Evolutionary conservation across 2,329 filamentous ascomycete genomes (phyloP), one percentile per base, ranked within the genome.

Genomic region (Arachnopeziza araneosa): DNA sequence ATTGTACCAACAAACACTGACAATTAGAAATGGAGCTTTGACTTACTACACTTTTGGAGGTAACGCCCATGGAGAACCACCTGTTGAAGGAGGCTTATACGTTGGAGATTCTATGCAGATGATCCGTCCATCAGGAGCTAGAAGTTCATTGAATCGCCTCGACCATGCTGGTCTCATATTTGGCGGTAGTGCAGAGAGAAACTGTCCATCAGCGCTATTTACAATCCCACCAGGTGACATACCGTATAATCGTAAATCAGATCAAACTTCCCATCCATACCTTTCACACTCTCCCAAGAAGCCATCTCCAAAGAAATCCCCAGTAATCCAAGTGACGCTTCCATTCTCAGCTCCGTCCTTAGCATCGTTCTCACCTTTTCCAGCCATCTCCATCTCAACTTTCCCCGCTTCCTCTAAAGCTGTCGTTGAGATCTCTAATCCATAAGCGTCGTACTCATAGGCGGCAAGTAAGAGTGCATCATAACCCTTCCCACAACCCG

Each of bases 401-500:
- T 76, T 74, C 58, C 74, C 70, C 1, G 83, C 83, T 36, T 76
- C 75, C 12, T 78, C 72, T 9, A 79, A 66, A 2, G 79, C 80
- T 17, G 68, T 69, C 50, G 53, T 52, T 1, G 70, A 72, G 17
- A 70, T 95, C 90, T 14, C 64, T 17, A 59, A 75, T 0, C 90
- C 92, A 68, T 84, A 86, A 1, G 86, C 85, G 74, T 96, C 88
- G 71, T 90, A 95, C 1, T 91, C 91, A 69, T 87, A 84, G 10
- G 84, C 83, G 55, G 86, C 83, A 52, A 96, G 80, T 48, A 96
- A 78, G 10, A 91, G 78, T 1, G 91, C 89, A 75, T 96, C 92
- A 70, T 95, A 88, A 5, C 91, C 92, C 53, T 83, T 82, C 0
- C 91, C 92, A 73, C 91, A 96, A 5, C 91, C 91, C 0, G 91